Evolutionary conservation across 345 rosid genomes (phyloP).

Genomic region (Sisymbrium irio): DNA sequence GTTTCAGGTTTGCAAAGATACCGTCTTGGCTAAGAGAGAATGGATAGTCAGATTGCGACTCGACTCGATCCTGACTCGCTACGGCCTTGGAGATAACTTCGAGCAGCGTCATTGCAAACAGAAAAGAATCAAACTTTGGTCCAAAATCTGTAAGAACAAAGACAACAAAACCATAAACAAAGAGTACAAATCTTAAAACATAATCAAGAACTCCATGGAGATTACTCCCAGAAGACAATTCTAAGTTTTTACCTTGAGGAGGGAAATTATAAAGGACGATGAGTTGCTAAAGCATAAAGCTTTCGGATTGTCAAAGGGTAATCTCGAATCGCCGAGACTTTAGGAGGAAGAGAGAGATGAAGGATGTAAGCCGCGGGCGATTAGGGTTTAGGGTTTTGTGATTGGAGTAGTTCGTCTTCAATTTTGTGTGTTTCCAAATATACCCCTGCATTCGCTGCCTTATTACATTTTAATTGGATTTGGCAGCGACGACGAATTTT

Average conservation of each 20-base stretch:
- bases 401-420: background rate
- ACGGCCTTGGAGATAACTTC: conserved; percentile 60
- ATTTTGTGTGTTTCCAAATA: background rate
- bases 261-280: background rate
- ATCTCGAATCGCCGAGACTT: conserved; percentile 8
- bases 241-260: conserved; percentile 2
- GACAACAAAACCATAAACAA: background rate
- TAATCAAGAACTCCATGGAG: background rate
- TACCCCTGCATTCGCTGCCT: conserved; percentile 11
- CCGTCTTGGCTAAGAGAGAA: conserved; percentile 55
- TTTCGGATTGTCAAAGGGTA: background rate
- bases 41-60: conserved; percentile 49
- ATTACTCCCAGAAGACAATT: background rate
- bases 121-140: conserved; percentile 5
- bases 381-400: conserved; percentile 34
- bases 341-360: background rate
- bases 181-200: background rate
- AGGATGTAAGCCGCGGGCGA: background rate
- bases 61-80: conserved; percentile 31
- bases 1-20: conserved; percentile 56
- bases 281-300: background rate
- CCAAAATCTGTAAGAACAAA: conserved; percentile 29
- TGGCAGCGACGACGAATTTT: background rate
- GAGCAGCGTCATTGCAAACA: conserved; percentile 54
- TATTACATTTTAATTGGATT: conserved; percentile 10